Evolutionary conservation across 257 asterid species (phyloP), one percentile per base, ranked within the genome.

Genomic region (Rubia yunnanensis): DNA sequence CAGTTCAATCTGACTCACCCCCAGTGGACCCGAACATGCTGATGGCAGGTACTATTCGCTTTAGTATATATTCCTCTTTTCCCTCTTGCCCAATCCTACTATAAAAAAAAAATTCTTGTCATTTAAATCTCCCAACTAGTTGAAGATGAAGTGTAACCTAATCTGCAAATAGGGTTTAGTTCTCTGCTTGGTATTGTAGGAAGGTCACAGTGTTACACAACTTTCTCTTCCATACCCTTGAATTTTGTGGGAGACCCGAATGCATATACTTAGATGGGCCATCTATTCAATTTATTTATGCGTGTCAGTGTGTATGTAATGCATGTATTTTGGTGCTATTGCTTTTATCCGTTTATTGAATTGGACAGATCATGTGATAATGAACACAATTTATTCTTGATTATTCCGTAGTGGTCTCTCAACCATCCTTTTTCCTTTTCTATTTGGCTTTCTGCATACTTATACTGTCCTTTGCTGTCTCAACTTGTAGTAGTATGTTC

Each of bases 11-110:
- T 27, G 90, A 89, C 58, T 77, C 72, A 68, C 70, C 87, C 56
- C 53, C 79, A 38, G 56, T 83, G 76, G 92, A 88, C 67, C 86
- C 86, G 23, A 79, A 65, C 74, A 65, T 72, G 77, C 79, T 86
- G 63, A 60, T 77, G 76, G 91, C 85, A 84, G 99, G 99, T 94
- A 82, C 67, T 77, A 72, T 10, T 30, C 31, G 20, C 18, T 27
- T 48, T n/a, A 1, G 5, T 13, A 41, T 41, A 18, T 10, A 41
- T 20, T 5, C 30, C 58, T 53, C n/a, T 15, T 27, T 32, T 30
- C 39, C 22, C 36, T 18, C 10, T 10, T 10, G 1, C 63, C 30
- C 17, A 1, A 24, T 7, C 11, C 1, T 20, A 53, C 20, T 7
- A 22, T 20, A 53, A 52, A 53, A 0, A 1, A 53, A n/a, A 53